Evolutionary conservation across 2,329 filamentous ascomycete species (phyloP), one percentile per base, ranked within the genome.

Genomic region (Diaporthe longicolla): DNA sequence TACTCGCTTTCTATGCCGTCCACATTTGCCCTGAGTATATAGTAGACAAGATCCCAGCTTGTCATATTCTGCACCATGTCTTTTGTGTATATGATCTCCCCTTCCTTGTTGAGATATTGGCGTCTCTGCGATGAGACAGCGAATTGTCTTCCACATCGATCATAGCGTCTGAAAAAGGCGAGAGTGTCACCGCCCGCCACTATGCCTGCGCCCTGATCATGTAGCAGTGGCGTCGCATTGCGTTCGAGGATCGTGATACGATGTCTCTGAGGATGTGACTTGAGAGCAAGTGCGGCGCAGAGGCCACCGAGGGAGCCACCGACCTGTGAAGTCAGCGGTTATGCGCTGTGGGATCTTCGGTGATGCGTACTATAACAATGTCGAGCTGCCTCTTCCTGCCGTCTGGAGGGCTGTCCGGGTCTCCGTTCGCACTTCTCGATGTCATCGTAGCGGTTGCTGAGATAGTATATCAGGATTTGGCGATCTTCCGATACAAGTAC

Each of bases 181-280:
- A 84, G 82, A 0, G 82, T 83, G 61, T 87, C 83, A 11, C 83
- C 82, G 0, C 85, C 84, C 0, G 85, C 85, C 0, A 87, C 85
- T 35, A 87, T 84, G 3, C 86, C 86, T 6, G 86, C 85, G 10
- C 86, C 86, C 78, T 87, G 85, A 74, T 87, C 83, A 74, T 87
- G 85, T 8, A 87, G 79, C n/a, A 87, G 77, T 0, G 82, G 80
- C 0, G 81, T 82, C 0, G 83, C 80, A 48, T 84, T 84, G 24
- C 85, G 84, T 76, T 87, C 85, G 3, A 87, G 79, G 54, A 86
- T 85, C 1, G 82, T 85, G 7, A 83, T 82, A 76, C 84, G 78
- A 76, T 86, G 83, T 19, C 84, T 83, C 37, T 59, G 32, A 40
- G 32, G 55, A 21, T 83, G 80, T 1, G 80, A 79, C 73, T 84